Base-by-base conservation (phyloP, 2,329 filamentous ascomycete species). In the Fusarium zealandicum region DNA sequence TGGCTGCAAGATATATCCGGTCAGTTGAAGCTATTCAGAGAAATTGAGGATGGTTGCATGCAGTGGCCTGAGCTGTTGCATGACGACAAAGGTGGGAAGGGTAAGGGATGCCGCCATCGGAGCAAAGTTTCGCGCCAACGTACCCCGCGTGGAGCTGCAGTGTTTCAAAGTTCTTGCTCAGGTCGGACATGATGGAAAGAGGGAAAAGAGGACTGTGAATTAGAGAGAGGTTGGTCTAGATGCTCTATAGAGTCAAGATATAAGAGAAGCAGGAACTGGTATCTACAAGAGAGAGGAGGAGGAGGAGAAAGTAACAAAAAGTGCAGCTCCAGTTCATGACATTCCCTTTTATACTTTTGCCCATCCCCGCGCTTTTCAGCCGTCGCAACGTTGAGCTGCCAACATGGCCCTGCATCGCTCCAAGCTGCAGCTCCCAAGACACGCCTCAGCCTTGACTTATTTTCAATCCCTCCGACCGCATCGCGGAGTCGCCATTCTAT, bases 71-170 rank as follows among this genome's bases (percentile, higher is more conserved):
- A 54, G 33, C 31, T 40, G 46, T 36, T 18, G 12, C 22, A 17
- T 13, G 37, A 35, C 35, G 10, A 16, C 13, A 45, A 22, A 10
- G 33, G 37, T 18, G 20, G 46, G 14, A 17, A 18, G 17, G 36
- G 10, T 31, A 17, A 31, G 32, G 18, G 57, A 54, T 57, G 54
- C 62, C 58, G 60, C 59, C 48, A 63, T 61, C 17, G n/a, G 38
- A 49, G 47, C 25, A 30, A 51, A 38, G 35, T 33, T 8, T 18
- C n/a, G 38, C 22, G 7, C 20, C 40, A 49, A 72, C 79, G 68
- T 84, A 90, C 87, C 90, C 90, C 71, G 90, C 90, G 74, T 95
- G 90, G 64, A 95, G 84, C 80, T 93, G 90, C 61, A 93, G 82
- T 56, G 90, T 95, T 80, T 93, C 90, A 67, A 95, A 95, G 74